Conservation (phyloP, 164 flowering plant species). For the Piper longum region DNA sequence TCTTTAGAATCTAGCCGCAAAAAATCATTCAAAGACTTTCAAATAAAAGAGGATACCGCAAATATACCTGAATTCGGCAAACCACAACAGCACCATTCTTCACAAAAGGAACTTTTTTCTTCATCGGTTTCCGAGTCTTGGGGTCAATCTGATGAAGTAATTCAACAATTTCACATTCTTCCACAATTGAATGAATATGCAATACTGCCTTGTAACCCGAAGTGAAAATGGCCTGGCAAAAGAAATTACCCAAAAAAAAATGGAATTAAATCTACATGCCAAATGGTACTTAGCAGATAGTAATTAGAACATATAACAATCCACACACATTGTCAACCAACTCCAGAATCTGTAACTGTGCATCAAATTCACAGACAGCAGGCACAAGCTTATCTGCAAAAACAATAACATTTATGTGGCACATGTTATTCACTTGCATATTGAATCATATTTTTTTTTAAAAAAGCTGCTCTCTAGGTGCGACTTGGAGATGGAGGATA, state of each 20-base stretch:
- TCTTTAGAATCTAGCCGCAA: neutral
- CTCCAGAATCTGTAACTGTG: slow-evolving; percentile 88
- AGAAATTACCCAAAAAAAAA: neutral
- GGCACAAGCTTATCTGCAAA: slow-evolving; percentile 64
- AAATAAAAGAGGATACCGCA: neutral
- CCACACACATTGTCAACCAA: slow-evolving; percentile 68
- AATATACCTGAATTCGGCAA: slow-evolving; percentile 76
- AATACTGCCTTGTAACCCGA: slow-evolving; percentile 96
- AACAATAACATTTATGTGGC: neutral
- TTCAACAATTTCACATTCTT: slow-evolving; percentile 94
- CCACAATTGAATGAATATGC: slow-evolving; percentile 89
- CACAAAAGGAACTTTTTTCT: slow-evolving; percentile 82
- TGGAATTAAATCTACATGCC: neutral
- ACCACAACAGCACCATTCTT: slow-evolving; percentile 78
- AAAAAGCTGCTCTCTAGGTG: too few relatives aligned
- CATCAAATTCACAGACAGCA: slow-evolving; percentile 66
- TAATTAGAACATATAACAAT: neutral
- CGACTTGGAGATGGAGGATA: too few relatives aligned
- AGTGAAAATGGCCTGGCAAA: slow-evolving; percentile 80
- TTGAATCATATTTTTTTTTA: too few relatives aligned
- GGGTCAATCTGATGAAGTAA: slow-evolving; percentile 76
- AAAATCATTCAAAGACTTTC: neutral
- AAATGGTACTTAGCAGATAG: neutral
- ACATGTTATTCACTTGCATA: neutral
- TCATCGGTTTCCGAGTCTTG: slow-evolving; percentile 82